A percentile compares a stretch with the other conserved stretches of the same genome.
Evolutionary conservation across 805 yeast species (phyloP).

Genomic region (Isabelozyma rhagii): DNA sequence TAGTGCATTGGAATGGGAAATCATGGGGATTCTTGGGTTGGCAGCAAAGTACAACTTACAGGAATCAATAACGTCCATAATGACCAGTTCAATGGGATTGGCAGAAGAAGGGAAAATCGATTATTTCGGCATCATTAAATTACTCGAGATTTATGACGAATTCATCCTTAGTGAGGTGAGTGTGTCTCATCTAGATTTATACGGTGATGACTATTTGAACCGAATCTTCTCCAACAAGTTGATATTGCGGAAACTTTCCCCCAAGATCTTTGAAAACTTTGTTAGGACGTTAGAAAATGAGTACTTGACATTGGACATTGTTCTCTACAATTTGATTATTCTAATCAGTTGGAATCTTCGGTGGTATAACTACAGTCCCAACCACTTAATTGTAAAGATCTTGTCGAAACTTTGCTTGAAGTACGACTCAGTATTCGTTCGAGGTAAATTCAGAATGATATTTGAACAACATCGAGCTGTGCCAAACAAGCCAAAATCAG

Average conservation of each 20-base stretch:
- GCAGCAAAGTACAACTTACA: constrained; percentile 35
- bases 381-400: constrained; percentile 37
- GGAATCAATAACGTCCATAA: constrained; percentile 34
- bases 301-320: constrained; percentile 29
- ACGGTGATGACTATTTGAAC: constrained; percentile 24
- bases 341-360: constrained; percentile 60
- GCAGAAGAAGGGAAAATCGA: constrained; percentile 59
- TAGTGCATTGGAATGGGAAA: constrained; percentile 72
- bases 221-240: constrained; percentile 30
- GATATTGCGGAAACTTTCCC: constrained; percentile 20
- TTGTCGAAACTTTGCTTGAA: constrained; percentile 40
- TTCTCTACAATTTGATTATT: constrained; percentile 39
- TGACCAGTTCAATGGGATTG: constrained; percentile 47
- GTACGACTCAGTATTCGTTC: constrained; percentile 40
- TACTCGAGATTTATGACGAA: constrained; percentile 48
- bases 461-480: constrained; percentile 27
- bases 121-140: constrained; percentile 50
- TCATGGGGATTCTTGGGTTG: constrained; percentile 58
- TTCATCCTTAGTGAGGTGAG: constrained; percentile 33
- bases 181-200: constrained; percentile 29
- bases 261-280: constrained; percentile 17
- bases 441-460: constrained; percentile 37
- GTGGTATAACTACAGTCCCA: constrained; percentile 59
- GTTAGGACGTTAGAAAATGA: constrained; percentile 21
- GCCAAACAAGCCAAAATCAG: constrained; percentile 7